These are phyloP conservation scores for Sugiyamaella xylanicola DNA, from an alignment of 1,139 yeast species.

Conservation along the genomic window DNA sequence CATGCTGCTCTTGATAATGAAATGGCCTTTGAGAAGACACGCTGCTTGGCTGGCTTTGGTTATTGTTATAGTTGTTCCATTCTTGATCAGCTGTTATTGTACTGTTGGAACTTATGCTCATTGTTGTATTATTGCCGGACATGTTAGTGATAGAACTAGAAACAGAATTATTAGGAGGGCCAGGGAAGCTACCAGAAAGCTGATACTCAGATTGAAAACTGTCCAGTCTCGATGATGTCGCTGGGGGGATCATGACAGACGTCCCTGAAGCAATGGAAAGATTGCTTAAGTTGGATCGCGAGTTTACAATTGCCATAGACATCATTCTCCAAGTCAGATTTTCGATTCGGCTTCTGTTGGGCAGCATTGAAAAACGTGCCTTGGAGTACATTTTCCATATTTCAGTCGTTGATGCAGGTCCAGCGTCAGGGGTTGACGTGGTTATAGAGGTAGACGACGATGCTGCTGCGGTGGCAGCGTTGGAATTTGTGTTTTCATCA, in stretches of 20 bases:
- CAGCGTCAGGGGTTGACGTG: no score
- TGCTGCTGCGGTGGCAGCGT: neutral
- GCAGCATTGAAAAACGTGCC: slow-evolving; percentile 69
- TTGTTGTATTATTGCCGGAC: slow-evolving; percentile 3
- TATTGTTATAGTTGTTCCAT: neutral
- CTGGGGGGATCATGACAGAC: no score
- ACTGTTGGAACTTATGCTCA: no score
- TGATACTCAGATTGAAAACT: neutral
- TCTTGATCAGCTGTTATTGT: no score
- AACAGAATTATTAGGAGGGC: slow-evolving; percentile 11
- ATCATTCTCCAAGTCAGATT: slow-evolving; percentile 86
- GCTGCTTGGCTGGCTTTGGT: no score
- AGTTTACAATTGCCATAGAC: slow-evolving; percentile 50
- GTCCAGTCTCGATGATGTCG: neutral
- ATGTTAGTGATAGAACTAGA: slow-evolving; percentile 10
- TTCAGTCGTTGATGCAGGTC: slow-evolving; percentile 37
- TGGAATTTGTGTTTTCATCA: neutral
- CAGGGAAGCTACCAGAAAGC: neutral
- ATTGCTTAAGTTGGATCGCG: neutral
- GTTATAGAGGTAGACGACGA: no score
- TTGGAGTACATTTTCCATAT: slow-evolving; percentile 81
- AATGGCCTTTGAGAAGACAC: no score
- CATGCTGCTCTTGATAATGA: no score
- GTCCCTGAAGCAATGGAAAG: neutral
- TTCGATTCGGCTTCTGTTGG: slow-evolving; percentile 74